phyloP scores from a whole-genome alignment of 73 alveolate genomes.

The Paramecium sonneborni region DNA sequence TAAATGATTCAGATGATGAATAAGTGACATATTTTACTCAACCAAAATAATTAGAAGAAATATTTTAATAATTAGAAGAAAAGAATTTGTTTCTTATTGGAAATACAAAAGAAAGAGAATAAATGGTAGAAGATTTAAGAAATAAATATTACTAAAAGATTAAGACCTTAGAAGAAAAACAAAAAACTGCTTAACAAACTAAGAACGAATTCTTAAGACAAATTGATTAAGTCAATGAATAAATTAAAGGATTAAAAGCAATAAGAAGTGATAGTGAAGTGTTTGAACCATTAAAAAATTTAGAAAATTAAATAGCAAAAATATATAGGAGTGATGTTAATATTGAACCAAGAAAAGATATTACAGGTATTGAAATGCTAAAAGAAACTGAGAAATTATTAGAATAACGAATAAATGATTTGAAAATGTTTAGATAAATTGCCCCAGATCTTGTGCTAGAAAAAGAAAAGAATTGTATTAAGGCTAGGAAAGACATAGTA shows the following conservation, averaged over 20 bases:
- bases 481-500: background rate
- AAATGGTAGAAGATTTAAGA: slow-evolving; percentile 60
- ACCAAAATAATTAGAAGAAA: slow-evolving; percentile 63
- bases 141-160: slow-evolving; percentile 44
- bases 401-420: background rate
- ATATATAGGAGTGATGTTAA: slow-evolving; percentile 51
- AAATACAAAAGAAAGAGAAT: slow-evolving; percentile 65
- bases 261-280: slow-evolving; percentile 55
- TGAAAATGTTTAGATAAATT: slow-evolving; percentile 11
- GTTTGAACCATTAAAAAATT: background rate
- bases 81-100: slow-evolving; percentile 57
- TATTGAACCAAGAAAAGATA: slow-evolving; percentile 58
- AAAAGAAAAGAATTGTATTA: slow-evolving; percentile 32
- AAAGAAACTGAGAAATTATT: slow-evolving; percentile 35
- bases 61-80: slow-evolving; percentile 56
- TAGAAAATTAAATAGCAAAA: slow-evolving; percentile 18
- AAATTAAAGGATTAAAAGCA: slow-evolving; percentile 43
- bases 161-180: slow-evolving; percentile 45
- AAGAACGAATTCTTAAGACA: slow-evolving; percentile 36
- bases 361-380: slow-evolving; percentile 58
- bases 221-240: slow-evolving; percentile 45
- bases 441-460: slow-evolving; percentile 17
- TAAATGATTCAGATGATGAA: slow-evolving; percentile 66
- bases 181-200: slow-evolving; percentile 18
- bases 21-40: slow-evolving; percentile 54